Evolutionary conservation across 805 yeast species (phyloP).

Genomic region (Candida odintsovae): DNA sequence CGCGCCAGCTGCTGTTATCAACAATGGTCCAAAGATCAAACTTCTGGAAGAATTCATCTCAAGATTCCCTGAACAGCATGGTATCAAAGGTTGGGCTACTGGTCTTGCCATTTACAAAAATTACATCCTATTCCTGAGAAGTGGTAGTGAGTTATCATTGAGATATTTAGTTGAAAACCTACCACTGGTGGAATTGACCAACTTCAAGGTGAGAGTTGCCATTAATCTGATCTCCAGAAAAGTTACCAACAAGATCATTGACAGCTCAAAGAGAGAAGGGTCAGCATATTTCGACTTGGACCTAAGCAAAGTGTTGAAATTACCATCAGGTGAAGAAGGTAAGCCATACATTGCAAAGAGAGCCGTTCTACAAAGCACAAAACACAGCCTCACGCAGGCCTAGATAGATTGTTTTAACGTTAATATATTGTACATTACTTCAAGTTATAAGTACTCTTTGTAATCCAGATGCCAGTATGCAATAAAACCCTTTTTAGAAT

Average conservation of each 20-base stretch:
- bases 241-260: conserved; percentile 27
- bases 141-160: conserved; percentile 24
- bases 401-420: background rate
- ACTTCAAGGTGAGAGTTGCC: conserved; percentile 40
- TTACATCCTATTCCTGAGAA: conserved; percentile 35
- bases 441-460: background rate
- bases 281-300: conserved; percentile 16
- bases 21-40: conserved; percentile 29
- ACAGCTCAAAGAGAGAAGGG: conserved; percentile 10
- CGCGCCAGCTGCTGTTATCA: conserved; percentile 68
- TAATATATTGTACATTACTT: background rate
- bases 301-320: conserved; percentile 28
- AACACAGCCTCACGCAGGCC: background rate
- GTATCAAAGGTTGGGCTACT: conserved; percentile 42
- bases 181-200: conserved; percentile 33
- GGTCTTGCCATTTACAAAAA: conserved; percentile 56
- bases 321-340: conserved; percentile 38
- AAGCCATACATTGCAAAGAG: conserved; percentile 8
- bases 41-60: conserved; percentile 32
- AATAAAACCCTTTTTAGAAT: background rate
- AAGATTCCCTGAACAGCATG: conserved; percentile 38
- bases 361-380: conserved; percentile 5
- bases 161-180: conserved; percentile 40
- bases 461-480: background rate
- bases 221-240: conserved; percentile 46